These are phyloP conservation scores for Begonia masoniana DNA, from an alignment of 306 rosid species.

Conservation along the genomic window DNA sequence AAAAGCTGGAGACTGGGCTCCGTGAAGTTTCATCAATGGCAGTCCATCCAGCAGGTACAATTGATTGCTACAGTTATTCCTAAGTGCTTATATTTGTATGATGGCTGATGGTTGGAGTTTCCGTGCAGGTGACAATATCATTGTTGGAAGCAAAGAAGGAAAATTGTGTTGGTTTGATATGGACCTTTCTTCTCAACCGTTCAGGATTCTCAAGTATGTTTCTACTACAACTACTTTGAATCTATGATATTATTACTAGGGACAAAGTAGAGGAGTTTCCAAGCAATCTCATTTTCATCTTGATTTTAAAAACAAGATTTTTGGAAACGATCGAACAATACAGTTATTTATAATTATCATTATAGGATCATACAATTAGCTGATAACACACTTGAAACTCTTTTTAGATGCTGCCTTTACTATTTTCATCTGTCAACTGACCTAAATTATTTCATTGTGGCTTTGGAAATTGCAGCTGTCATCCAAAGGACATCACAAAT, in stretches of 20 bases:
- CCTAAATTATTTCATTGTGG: constrained; percentile 4
- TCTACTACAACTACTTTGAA: background rate
- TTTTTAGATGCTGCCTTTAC: background rate
- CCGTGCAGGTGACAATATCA: constrained; percentile 75
- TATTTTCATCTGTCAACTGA: background rate
- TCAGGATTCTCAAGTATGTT: constrained; percentile 52
- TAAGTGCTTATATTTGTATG: constrained; percentile 6
- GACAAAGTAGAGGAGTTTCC: too few relatives aligned
- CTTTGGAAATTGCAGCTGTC: constrained; percentile 55
- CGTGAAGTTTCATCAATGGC: constrained; percentile 80
- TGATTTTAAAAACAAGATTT: too few relatives aligned
- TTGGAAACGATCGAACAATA: too few relatives aligned
- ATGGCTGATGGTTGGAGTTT: constrained; percentile 6
- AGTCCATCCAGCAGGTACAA: constrained; percentile 81
- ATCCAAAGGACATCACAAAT: constrained; percentile 72
- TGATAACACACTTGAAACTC: too few relatives aligned
- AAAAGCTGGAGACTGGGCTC: constrained; percentile 81
- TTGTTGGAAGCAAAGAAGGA: constrained; percentile 97
- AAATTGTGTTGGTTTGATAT: constrained; percentile 93
- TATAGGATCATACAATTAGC: too few relatives aligned
- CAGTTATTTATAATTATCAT: too few relatives aligned
- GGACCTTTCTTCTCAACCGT: constrained; percentile 93
- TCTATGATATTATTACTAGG: too few relatives aligned
- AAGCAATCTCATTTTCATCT: too few relatives aligned
- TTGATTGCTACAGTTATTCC: background rate